Percentiles rank a stretch among this genome's conserved stretches.
Conservation (phyloP, 2,329 filamentous ascomycete genomes). For the Ophiosphaerella korrae region DNA sequence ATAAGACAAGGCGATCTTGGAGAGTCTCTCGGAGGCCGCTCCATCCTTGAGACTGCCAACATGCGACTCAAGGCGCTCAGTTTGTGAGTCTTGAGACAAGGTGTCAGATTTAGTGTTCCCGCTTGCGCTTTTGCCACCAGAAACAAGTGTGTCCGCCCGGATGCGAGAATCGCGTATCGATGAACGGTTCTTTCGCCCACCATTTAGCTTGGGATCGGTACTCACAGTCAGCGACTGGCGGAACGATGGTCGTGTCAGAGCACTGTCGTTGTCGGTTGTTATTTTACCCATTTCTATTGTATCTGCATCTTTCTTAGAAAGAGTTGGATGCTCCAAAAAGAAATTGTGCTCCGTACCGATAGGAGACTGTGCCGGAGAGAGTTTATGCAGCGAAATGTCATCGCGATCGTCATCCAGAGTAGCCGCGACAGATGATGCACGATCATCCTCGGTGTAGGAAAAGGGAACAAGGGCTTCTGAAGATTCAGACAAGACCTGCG, state of each 20-base stretch:
- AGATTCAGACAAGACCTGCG: constrained; percentile 28
- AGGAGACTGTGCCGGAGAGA: constrained; percentile 37
- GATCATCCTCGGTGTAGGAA: constrained; percentile 46
- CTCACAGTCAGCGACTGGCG: constrained; percentile 34
- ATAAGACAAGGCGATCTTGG: constrained; percentile 79
- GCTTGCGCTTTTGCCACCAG: constrained; percentile 21
- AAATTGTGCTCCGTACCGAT: constrained; percentile 17
- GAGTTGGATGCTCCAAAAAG: too few relatives aligned
- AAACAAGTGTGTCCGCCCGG: constrained; percentile 26
- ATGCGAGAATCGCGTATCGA: constrained; percentile 17
- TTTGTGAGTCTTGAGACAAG: constrained; percentile 40
- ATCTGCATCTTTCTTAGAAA: background rate
- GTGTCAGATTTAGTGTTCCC: constrained; percentile 47
- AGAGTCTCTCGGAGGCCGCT: constrained; percentile 71
- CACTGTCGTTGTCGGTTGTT: background rate
- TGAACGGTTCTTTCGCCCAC: constrained; percentile 9
- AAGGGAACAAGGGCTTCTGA: constrained; percentile 45
- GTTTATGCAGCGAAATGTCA: constrained; percentile 38
- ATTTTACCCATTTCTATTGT: too few relatives aligned
- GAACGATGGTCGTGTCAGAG: background rate
- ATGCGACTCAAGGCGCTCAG: constrained; percentile 46
- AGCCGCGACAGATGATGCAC: constrained; percentile 56
- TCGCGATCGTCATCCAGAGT: constrained; percentile 65
- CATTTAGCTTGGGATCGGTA: constrained; percentile 37
- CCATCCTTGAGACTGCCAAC: constrained; percentile 52